A percentile compares a stretch with the other conserved stretches of the same genome.
phyloP scores from a whole-genome alignment of 2,329 filamentous ascomycete genomes.

The Monilinia polystroma region DNA sequence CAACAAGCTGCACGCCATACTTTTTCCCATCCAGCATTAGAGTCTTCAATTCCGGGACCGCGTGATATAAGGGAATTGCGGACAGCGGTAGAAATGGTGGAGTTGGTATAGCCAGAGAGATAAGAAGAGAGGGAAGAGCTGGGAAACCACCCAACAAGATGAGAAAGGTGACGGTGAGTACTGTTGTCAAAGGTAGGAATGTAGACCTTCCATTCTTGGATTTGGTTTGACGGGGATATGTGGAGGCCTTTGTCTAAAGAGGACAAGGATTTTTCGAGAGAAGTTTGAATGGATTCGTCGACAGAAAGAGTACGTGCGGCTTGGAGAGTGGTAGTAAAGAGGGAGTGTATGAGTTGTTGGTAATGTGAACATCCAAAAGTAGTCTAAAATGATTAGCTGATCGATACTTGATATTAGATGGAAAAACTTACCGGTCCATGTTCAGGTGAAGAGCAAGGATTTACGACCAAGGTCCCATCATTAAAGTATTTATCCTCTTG shows the following conservation, averaged over 20 bases:
- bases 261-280: constrained; percentile 45
- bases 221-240: constrained; percentile 45
- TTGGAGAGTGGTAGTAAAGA: constrained; percentile 25
- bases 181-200: constrained; percentile 40
- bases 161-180: constrained; percentile 54
- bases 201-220: constrained; percentile 54
- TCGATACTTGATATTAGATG: neutral
- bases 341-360: constrained; percentile 51
- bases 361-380: constrained; percentile 56
- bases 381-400: constrained; percentile 32
- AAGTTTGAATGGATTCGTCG: constrained; percentile 39
- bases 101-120: constrained; percentile 45
- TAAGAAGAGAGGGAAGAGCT: constrained; percentile 51
- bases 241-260: constrained; percentile 53
- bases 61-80: constrained; percentile 47
- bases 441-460: constrained; percentile 59
- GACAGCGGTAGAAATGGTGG: constrained; percentile 47
- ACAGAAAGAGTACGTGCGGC: neutral
- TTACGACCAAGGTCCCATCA: constrained; percentile 54
- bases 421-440: constrained; percentile 44
- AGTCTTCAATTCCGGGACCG: constrained; percentile 49
- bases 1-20: constrained; percentile 58
- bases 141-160: constrained; percentile 57
- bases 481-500: constrained; percentile 50
- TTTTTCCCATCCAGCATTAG: constrained; percentile 58